A percentile compares a stretch with the other conserved stretches of the same genome.
Evolutionary conservation across 2,329 filamentous ascomycete species (phyloP).

Genomic region (Decorospora gaudefroyi): DNA sequence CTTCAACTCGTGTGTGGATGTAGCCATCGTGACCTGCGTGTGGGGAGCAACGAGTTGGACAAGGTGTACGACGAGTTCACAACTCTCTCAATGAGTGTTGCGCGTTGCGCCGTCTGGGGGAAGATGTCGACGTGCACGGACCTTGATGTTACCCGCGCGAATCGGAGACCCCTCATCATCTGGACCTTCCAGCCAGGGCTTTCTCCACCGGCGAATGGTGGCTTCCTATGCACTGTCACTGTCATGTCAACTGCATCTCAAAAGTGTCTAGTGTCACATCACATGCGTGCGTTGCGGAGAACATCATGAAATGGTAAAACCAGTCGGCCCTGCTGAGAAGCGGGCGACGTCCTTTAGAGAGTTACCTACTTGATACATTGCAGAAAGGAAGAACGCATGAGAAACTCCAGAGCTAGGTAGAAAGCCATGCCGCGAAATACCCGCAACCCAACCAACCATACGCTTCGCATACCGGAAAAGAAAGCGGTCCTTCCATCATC

Average conservation of each 20-base stretch:
- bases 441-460: constrained; percentile 22
- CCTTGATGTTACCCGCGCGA: constrained; percentile 36
- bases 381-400: constrained; percentile 30
- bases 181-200: constrained; percentile 5
- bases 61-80: constrained; percentile 6
- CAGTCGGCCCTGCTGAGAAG: constrained; percentile 25
- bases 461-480: constrained; percentile 31
- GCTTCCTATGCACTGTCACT: too few relatives aligned
- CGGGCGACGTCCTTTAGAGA: constrained; percentile 31
- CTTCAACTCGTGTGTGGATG: constrained; percentile 45
- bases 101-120: constrained; percentile 15
- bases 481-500: constrained; percentile 22
- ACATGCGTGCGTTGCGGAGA: constrained; percentile 5
- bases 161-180: constrained; percentile 21
- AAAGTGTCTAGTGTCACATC: neutral
- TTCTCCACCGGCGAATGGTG: constrained; percentile 14
- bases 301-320: constrained; percentile 21
- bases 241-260: neutral
- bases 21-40: constrained; percentile 36
- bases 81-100: too few relatives aligned
- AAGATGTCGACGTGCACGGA: constrained; percentile 24
- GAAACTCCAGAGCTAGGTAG: constrained; percentile 21
- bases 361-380: constrained; percentile 44
- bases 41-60: constrained; percentile 9
- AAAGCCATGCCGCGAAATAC: constrained; percentile 26